These are phyloP conservation scores for Raphanus hybrid DNA, from an alignment of 441 rosid genomes.

Conservation along the genomic window DNA sequence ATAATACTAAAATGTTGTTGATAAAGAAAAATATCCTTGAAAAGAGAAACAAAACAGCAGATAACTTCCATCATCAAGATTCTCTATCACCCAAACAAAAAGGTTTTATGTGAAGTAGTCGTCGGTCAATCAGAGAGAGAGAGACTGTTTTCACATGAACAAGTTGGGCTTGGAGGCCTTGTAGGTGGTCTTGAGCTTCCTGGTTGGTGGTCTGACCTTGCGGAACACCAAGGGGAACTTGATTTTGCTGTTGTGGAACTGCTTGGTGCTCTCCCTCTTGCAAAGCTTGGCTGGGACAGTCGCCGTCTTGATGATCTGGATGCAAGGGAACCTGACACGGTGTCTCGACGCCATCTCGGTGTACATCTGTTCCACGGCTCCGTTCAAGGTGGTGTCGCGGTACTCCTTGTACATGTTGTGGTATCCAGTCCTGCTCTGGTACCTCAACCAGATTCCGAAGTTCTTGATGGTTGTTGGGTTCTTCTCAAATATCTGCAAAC, in stretches of 20 bases:
- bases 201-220: conserved; percentile 47
- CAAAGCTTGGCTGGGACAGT: conserved; percentile 56
- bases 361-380: conserved; percentile 71
- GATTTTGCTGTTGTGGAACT: conserved; percentile 51
- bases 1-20: conserved; percentile 9
- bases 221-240: conserved; percentile 49
- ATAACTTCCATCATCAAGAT: conserved; percentile 15
- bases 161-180: conserved; percentile 48
- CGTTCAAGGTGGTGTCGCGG: conserved; percentile 65
- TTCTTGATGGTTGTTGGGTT: conserved; percentile 62
- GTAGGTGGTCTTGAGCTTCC: conserved; percentile 50
- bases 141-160: conserved; percentile 35
- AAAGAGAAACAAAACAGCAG: conserved; percentile 19
- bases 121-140: conserved; percentile 1
- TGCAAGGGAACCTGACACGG: conserved; percentile 67
- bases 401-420: conserved; percentile 73
- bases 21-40: conserved; percentile 29
- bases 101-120: not conserved
- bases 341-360: conserved; percentile 67
- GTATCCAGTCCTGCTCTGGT: conserved; percentile 68
- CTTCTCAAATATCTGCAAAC: conserved; percentile 58
- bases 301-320: conserved; percentile 63
- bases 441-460: conserved; percentile 66
- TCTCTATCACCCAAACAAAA: conserved; percentile 23
- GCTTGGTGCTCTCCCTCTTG: conserved; percentile 69